Evolutionary conservation across 331 rosid species (phyloP).

Genomic region (Malus hybrid): DNA sequence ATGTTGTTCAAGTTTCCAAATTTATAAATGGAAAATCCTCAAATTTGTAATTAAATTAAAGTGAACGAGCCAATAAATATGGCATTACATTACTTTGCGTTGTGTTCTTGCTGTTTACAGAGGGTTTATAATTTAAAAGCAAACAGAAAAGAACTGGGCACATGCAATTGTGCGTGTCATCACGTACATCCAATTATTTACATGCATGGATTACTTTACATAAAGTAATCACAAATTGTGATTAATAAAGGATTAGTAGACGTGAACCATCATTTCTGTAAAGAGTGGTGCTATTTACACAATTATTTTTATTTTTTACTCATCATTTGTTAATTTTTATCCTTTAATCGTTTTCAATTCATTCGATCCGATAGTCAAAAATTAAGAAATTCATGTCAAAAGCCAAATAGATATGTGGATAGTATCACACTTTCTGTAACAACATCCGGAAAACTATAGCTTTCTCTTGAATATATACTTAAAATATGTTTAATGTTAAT

Average conservation of each 20-base stretch:
- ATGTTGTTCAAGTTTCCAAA: neutral
- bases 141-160: neutral
- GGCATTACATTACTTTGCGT: neutral
- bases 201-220: neutral
- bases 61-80: neutral
- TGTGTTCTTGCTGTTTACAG: neutral
- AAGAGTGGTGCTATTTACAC: fast-evolving
- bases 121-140: neutral
- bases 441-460: too few species aligned
- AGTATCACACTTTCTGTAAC: fast-evolving
- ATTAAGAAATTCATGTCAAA: fast-evolving
- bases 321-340: fast-evolving
- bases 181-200: neutral
- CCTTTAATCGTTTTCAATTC: too few species aligned
- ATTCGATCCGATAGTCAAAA: too few species aligned
- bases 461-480: too few species aligned
- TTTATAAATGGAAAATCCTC: too few species aligned
- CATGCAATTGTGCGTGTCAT: neutral
- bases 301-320: too few species aligned
- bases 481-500: too few species aligned
- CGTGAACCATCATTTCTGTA: neutral
- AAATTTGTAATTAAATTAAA: neutral
- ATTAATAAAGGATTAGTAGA: neutral
- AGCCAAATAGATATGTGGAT: fast-evolving
- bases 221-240: neutral